phyloP scores from a whole-genome alignment of 2,329 filamentous ascomycete species.

The Aspergillus sp. region DNA sequence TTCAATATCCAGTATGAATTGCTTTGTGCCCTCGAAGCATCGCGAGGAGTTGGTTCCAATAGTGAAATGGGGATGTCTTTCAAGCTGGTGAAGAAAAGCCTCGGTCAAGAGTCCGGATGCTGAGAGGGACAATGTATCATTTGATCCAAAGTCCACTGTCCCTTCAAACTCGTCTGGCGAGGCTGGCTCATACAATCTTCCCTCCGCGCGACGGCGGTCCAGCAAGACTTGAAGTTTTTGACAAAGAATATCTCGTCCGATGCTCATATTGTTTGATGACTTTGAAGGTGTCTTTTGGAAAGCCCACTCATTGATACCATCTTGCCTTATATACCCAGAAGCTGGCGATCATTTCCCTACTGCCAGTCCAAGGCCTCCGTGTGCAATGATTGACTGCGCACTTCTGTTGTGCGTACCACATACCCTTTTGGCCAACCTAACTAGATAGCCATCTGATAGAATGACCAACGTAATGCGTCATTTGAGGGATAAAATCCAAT shows the following conservation, averaged over 20 bases:
- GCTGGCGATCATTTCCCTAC: neutral
- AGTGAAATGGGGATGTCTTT: constrained; percentile 16
- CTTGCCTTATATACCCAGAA: neutral
- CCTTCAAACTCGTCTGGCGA: constrained; percentile 6
- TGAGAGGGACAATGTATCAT: constrained; percentile 20
- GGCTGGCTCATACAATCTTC: constrained; percentile 11
- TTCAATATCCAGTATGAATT: constrained; percentile 44
- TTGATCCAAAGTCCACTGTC: constrained; percentile 20
- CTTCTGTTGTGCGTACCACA: neutral
- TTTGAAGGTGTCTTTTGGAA: neutral
- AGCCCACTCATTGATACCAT: neutral
- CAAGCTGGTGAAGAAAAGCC: constrained; percentile 16
- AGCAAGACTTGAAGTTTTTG: constrained; percentile 9
- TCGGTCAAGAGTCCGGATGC: constrained; percentile 11
- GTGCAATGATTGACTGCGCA: neutral
- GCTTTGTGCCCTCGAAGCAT: constrained; percentile 13
- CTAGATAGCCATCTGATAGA: neutral
- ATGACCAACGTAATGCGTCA: neutral
- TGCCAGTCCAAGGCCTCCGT: too few species aligned
- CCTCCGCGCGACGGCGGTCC: constrained; percentile 11
- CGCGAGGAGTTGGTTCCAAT: constrained; percentile 16
- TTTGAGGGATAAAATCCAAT: neutral
- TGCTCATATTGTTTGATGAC: constrained; percentile 1
- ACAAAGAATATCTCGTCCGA: constrained; percentile 9
- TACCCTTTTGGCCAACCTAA: neutral